Evolutionary conservation across 2,329 filamentous ascomycete species (phyloP), one percentile per base, ranked within the genome.

Genomic region (Helicocarpus griseus): DNA sequence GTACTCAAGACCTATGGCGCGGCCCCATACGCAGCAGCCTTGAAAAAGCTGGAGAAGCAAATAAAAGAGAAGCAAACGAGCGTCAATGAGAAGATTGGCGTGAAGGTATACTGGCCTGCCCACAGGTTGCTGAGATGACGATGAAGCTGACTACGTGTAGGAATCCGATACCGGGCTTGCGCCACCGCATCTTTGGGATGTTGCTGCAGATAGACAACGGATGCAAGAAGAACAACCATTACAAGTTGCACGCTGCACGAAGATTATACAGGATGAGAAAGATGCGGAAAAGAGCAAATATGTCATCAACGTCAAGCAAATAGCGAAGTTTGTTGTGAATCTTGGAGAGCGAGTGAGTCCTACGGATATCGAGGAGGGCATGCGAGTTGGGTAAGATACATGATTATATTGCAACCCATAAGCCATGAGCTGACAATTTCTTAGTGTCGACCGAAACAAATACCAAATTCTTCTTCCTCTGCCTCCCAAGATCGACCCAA

Each of bases 271-370:
- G 55, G 91, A 97, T 66, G 90, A 95, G 69, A 91, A 93, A 73
- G 90, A 97, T 68, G 78, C 88, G 55, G 87, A 95, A 57, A 98
- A 98, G 81, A 95, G 87, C 82, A 98, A 97, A 83, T 98, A 98
- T 76, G 90, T 98, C 64, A 98, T 98, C 80, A 98, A 98, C 73
- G 91, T 98, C 62, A 98, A 98, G 78, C 93, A 98, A 73, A 98
- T 98, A 64, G 93, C 93, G 65, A 98, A 98, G 75, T 98, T 98
- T 64, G 93, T 98, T 48, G 93, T 98, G 59, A 93, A 96, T 72
- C 82, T 98, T 49, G 93, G 93, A 62, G 93, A 98, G 68, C 86
- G 93, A 58, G 93, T 98, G 61, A 94, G 87, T 65, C 93, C 93
- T 47, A 97, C 93, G 60, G 93, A 98, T 82, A 98, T 98, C 64